Conservation (phyloP, 352 stramenopile genomes). For the Phytophthora megakarya region DNA sequence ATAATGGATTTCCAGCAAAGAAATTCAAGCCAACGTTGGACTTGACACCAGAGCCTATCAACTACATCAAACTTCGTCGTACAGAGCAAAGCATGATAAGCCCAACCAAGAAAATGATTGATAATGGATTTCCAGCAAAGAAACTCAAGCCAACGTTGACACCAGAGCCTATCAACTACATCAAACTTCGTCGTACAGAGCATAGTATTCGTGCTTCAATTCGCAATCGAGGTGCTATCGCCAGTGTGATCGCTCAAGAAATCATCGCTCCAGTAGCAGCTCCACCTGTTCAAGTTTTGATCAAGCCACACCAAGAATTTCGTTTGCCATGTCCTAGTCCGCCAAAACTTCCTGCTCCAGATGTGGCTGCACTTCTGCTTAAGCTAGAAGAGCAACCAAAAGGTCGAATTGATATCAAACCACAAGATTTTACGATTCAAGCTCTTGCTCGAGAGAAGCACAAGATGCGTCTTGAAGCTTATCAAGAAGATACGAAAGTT, state of each 20-base stretch:
- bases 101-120: slow-evolving; percentile 11
- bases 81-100: slow-evolving; percentile 66
- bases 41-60: slow-evolving; percentile 51
- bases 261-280: slow-evolving; percentile 47
- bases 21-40: slow-evolving; percentile 13
- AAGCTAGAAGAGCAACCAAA: slow-evolving; percentile 29
- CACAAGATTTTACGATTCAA: slow-evolving; percentile 23
- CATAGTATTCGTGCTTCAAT: slow-evolving; percentile 51
- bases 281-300: slow-evolving; percentile 7
- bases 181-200: slow-evolving; percentile 64
- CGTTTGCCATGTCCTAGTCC: slow-evolving; percentile 21
- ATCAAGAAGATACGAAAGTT: slow-evolving; percentile 34
- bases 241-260: slow-evolving; percentile 46
- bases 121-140: neutral
- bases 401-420: slow-evolving; percentile 20
- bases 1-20: neutral
- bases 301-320: slow-evolving; percentile 17
- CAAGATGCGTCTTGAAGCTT: slow-evolving; percentile 31
- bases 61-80: slow-evolving; percentile 69
- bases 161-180: slow-evolving; percentile 66
- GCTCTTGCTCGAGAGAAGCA: slow-evolving; percentile 41
- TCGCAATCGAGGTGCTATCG: slow-evolving; percentile 50
- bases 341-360: slow-evolving; percentile 13
- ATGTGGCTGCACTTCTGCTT: slow-evolving; percentile 2
- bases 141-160: slow-evolving; percentile 12